phyloP scores from a whole-genome alignment of 371 early-diverging fungal species.

The Blastocladiella emersonii region DNA sequence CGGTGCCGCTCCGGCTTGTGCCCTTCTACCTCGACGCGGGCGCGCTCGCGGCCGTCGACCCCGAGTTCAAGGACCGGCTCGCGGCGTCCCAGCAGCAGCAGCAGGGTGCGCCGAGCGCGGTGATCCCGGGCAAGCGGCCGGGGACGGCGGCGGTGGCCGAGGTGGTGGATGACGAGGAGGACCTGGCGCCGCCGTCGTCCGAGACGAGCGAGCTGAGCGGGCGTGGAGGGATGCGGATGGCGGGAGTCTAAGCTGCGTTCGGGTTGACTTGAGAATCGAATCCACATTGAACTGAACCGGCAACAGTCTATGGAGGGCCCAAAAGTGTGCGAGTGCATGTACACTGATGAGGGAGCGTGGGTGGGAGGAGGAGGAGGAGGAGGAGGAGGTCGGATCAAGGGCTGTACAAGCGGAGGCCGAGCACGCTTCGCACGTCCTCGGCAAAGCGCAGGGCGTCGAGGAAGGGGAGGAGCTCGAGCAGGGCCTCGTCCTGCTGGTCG shows the following conservation, averaged over 20 bases:
- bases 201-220: too few relatives aligned
- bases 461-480: slow-evolving; percentile 70
- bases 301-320: too few relatives aligned
- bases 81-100: neutral
- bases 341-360: neutral
- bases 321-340: too few relatives aligned
- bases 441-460: slow-evolving; percentile 71
- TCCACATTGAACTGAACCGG: too few relatives aligned
- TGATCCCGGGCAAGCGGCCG: neutral
- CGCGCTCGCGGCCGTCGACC: neutral
- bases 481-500: slow-evolving; percentile 61
- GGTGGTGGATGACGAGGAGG: neutral
- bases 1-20: slow-evolving; percentile 2
- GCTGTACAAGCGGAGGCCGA: slow-evolving; percentile 22
- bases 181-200: too few relatives aligned
- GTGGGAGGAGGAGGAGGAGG: too few relatives aligned
- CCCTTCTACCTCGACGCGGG: slow-evolving; percentile 4
- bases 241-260: too few relatives aligned
- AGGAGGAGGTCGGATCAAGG: neutral
- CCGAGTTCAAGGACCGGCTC: slow-evolving; percentile 1
- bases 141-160: neutral
- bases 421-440: slow-evolving; percentile 61
- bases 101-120: too few relatives aligned
- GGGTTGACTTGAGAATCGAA: too few relatives aligned
- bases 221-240: too few relatives aligned